A percentile compares a stretch with the other conserved stretches of the same genome.
These are phyloP conservation scores for Suillus spraguei DNA, from an alignment of 768 basidiomycete genomes.

Conservation along the genomic window DNA sequence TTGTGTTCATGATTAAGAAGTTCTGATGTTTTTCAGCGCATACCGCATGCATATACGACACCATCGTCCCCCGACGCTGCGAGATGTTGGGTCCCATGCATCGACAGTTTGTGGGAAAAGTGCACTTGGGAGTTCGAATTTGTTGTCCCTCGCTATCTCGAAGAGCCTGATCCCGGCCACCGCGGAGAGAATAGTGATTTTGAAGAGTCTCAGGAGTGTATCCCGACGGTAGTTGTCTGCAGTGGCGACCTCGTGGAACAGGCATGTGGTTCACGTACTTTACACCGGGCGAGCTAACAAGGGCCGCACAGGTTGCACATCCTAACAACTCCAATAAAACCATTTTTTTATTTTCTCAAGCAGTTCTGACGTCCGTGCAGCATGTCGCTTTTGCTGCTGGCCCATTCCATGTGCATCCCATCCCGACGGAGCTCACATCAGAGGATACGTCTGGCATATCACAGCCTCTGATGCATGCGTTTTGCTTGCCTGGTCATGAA, in stretches of 20 bases:
- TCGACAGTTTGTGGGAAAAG: constrained; percentile 93
- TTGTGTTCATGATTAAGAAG: constrained; percentile 9
- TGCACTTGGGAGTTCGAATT: constrained; percentile 99
- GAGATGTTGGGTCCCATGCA: constrained; percentile 98
- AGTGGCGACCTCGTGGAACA: constrained; percentile 96
- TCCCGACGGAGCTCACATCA: constrained; percentile 59
- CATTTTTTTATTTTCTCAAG: constrained; percentile 90
- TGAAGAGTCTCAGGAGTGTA: constrained; percentile 55
- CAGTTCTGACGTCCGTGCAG: constrained; percentile 88
- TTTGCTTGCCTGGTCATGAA: constrained; percentile 91
- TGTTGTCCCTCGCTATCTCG: constrained; percentile 83
- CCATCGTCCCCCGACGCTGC: constrained; percentile 88
- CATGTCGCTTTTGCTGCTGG: constrained; percentile 96
- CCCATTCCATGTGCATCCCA: constrained; percentile 81
- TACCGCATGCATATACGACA: constrained; percentile 91
- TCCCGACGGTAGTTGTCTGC: constrained; percentile 86
- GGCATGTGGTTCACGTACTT: constrained; percentile 45
- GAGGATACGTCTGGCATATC: constrained; percentile 65
- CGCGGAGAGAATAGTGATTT: constrained; percentile 46
- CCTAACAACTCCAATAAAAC: constrained; percentile 93
- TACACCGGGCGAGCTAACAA: constrained; percentile 13
- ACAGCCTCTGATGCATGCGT: constrained; percentile 83
- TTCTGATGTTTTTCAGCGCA: constrained; percentile 55
- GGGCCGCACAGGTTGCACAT: constrained; percentile 71
- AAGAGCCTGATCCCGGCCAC: constrained; percentile 45